These are phyloP conservation scores for Beta lomatogona DNA, from an alignment of 179 eudicot species.

Conservation along the genomic window DNA sequence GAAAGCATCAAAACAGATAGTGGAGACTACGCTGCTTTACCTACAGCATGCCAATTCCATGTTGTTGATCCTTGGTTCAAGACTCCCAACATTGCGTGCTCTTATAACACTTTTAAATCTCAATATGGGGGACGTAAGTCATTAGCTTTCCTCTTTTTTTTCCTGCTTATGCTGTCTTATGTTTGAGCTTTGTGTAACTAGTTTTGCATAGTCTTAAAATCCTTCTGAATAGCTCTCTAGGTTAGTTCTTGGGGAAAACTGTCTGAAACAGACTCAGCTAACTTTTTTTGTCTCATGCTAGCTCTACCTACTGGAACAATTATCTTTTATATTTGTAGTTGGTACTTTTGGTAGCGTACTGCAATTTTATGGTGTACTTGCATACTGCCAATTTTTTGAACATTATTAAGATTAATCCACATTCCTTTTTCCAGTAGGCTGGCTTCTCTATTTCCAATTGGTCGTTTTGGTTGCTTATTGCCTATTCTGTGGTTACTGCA, in stretches of 20 bases:
- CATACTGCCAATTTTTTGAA: not conserved
- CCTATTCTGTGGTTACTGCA: not conserved
- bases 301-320: not conserved
- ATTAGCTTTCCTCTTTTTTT: constrained; percentile 16
- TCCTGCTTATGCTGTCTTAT: not conserved
- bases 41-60: constrained; percentile 65
- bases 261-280: not conserved
- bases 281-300: not conserved
- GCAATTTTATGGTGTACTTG: not conserved
- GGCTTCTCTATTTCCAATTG: not conserved
- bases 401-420: not conserved
- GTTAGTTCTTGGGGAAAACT: constrained; percentile 4
- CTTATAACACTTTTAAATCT: constrained; percentile 55
- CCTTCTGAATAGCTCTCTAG: not conserved
- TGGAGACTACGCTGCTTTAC: constrained; percentile 56
- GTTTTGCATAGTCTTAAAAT: not conserved
- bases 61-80: constrained; percentile 60
- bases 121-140: constrained; percentile 58
- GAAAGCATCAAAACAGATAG: constrained; percentile 68
- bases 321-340: not conserved
- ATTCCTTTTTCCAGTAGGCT: not conserved
- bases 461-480: not conserved
- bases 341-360: not conserved
- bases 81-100: constrained; percentile 69
- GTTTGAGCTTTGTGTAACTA: not conserved